These are phyloP conservation scores for Sclerotinia glacialis DNA, from an alignment of 2,329 filamentous ascomycete genomes.

Conservation along the genomic window DNA sequence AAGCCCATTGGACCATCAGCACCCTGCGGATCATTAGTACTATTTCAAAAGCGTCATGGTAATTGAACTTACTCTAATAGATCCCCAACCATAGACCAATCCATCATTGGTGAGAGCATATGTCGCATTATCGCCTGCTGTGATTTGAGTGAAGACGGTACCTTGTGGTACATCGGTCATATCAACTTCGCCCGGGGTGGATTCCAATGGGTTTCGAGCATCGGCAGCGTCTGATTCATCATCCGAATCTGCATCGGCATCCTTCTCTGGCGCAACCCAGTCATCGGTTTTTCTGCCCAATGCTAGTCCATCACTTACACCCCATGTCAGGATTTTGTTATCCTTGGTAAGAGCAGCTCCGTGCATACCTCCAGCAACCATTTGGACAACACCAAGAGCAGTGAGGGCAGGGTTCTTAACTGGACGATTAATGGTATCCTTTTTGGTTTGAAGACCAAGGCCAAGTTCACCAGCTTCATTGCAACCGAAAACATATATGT, in stretches of 20 bases:
- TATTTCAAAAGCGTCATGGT: not conserved
- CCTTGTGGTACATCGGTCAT: slow-evolving; percentile 51
- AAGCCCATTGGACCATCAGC: slow-evolving; percentile 64
- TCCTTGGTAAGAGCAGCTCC: slow-evolving; percentile 71
- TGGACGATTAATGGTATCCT: slow-evolving; percentile 70
- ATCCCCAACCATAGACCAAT: slow-evolving; percentile 80
- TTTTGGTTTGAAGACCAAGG: slow-evolving; percentile 64
- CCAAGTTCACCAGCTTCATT: slow-evolving; percentile 77
- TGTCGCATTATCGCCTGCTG: slow-evolving; percentile 70
- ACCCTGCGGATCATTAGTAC: slow-evolving; percentile 43
- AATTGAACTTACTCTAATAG: slow-evolving; percentile 59
- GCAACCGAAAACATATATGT: slow-evolving; percentile 78
- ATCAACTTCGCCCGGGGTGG: slow-evolving; percentile 53
- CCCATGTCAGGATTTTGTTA: slow-evolving; percentile 80
- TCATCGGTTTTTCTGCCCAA: slow-evolving; percentile 67
- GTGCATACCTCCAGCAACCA: slow-evolving; percentile 81
- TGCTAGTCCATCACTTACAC: slow-evolving; percentile 80
- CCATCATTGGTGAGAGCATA: slow-evolving; percentile 75
- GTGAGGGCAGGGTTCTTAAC: slow-evolving; percentile 62
- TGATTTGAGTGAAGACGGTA: slow-evolving; percentile 63
- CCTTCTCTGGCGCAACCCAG: slow-evolving; percentile 62
- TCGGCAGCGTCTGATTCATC: slow-evolving; percentile 50
- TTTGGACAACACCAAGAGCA: slow-evolving; percentile 65
- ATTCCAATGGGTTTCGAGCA: slow-evolving; percentile 60
- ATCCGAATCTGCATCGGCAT: slow-evolving; percentile 45